Percentiles rank a stretch among this genome's conserved stretches.
phyloP scores from a whole-genome alignment of 2,329 filamentous ascomycete genomes.

The Canariomyces notabilis region DNA sequence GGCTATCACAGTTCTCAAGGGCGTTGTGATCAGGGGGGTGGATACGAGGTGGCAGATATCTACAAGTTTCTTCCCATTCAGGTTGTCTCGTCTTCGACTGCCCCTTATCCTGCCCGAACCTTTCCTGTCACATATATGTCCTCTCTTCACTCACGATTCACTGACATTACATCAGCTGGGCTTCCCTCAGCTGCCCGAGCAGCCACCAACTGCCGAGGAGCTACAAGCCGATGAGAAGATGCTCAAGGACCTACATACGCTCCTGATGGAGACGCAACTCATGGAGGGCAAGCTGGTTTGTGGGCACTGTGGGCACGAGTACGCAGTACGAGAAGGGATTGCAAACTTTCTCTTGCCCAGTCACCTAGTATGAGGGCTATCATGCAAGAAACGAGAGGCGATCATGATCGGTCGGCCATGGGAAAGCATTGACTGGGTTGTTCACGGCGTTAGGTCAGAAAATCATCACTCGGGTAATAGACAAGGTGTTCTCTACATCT shows the following conservation, averaged over 20 bases:
- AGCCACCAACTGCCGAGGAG: constrained; percentile 57
- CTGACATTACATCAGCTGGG: constrained; percentile 56
- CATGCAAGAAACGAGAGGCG: neutral
- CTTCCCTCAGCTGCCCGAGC: constrained; percentile 65
- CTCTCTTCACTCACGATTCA: neutral
- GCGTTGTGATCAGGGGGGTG: too few species aligned
- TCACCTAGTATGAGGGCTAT: constrained; percentile 63
- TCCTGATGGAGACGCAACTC: constrained; percentile 87
- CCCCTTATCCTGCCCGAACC: neutral
- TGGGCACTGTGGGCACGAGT: constrained; percentile 88
- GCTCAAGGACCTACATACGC: constrained; percentile 69
- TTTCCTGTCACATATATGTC: neutral
- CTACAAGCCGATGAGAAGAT: constrained; percentile 63
- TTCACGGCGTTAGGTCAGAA: constrained; percentile 8
- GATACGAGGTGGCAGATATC: too few species aligned
- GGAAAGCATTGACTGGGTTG: constrained; percentile 17
- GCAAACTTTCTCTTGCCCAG: constrained; percentile 92
- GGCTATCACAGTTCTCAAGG: too few species aligned
- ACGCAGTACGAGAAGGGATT: constrained; percentile 90
- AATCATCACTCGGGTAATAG: too few species aligned
- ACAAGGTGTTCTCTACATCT: too few species aligned
- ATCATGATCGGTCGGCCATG: constrained; percentile 16
- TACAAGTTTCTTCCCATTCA: too few species aligned
- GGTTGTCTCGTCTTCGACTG: neutral
- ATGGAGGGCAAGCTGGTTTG: constrained; percentile 85